A percentile compares a stretch with the other conserved stretches of the same genome.
Evolutionary conservation across 148 eudicot genomes (phyloP).

Genomic region (Limonium bicolor): DNA sequence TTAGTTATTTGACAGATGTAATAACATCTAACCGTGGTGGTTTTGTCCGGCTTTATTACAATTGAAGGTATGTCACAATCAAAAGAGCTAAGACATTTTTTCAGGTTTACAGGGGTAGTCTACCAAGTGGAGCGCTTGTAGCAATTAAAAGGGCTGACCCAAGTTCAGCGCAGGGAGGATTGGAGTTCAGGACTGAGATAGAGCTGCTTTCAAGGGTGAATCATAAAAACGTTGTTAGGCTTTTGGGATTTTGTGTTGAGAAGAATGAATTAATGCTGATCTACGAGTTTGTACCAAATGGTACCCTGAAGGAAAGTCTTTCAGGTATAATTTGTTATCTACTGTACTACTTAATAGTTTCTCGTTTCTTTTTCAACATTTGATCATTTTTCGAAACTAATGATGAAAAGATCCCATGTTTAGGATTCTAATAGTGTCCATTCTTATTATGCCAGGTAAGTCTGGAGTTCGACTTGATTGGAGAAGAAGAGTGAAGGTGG

Average conservation of each 20-base stretch:
- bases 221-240: constrained; percentile 75
- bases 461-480: constrained; percentile 43
- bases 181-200: constrained; percentile 76
- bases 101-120: constrained; percentile 66
- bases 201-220: constrained; percentile 90
- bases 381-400: not conserved
- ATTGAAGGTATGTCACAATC: too few species aligned
- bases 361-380: not conserved
- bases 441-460: constrained; percentile 20
- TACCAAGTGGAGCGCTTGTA: constrained; percentile 40
- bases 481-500: constrained; percentile 36
- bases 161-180: constrained; percentile 72
- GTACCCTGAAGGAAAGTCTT: constrained; percentile 57
- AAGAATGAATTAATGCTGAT: constrained; percentile 69
- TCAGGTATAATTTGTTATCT: constrained; percentile 35
- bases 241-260: constrained; percentile 71
- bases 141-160: constrained; percentile 70
- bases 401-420: not conserved
- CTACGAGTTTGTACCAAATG: constrained; percentile 63
- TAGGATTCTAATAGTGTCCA: not conserved
- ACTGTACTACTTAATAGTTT: not conserved
- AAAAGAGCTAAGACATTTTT: too few species aligned
- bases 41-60: too few species aligned
- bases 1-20: too few species aligned
- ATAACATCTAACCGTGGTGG: too few species aligned